Base-by-base conservation (phyloP, 345 rosid genomes). In the Rhodamnia rubescens region DNA sequence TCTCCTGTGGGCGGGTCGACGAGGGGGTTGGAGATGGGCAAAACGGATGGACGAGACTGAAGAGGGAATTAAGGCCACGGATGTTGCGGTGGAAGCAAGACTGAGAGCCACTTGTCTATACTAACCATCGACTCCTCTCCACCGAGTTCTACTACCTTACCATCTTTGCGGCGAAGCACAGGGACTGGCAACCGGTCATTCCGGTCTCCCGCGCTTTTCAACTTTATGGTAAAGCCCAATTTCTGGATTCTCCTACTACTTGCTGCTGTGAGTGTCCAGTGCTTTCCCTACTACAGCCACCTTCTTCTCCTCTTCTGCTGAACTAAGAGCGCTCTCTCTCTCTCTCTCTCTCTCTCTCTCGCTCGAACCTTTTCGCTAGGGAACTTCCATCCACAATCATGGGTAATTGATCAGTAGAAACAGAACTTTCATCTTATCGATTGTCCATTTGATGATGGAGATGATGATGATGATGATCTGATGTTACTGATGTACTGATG, bases 191-290 rank as follows among this genome's bases (percentile, higher is more conserved):
- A 59, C 32, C 14, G n/a, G n/a, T 56, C 59, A 24, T 22, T 27
- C 36, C 36, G 69, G 69, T n/a, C 15, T 12, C 69, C 18, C 36
- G 18, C 36, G 6, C 40, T 13, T n/a, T 59, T 69, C 78, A 8
- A 4, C 47, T 21, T 36, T 36, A 0, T 16, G 1, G 83, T 0
- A 10, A 49, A 1, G 11, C 26, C 47, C 0, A 36, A 6, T 36
- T 1, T 69, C 80, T 69, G 12, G 2, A 69, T 2, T 20, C 47
- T 69, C 47, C 78, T 32, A 0, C 44, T 18, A 0, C 80, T 69
- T 36, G 80, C 47, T 18, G 12, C 18, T 9, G 0, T 8, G 0
- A 1, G 80, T 2, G 47, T 69, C 42, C 80, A 0, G 47, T 21
- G 47, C 80, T 69, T 69, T 36, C 14, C 36, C 47, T 69, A 4